Conservation (phyloP, 2,329 filamentous ascomycete species). For the Paraphaeosphaeria minitans region DNA sequence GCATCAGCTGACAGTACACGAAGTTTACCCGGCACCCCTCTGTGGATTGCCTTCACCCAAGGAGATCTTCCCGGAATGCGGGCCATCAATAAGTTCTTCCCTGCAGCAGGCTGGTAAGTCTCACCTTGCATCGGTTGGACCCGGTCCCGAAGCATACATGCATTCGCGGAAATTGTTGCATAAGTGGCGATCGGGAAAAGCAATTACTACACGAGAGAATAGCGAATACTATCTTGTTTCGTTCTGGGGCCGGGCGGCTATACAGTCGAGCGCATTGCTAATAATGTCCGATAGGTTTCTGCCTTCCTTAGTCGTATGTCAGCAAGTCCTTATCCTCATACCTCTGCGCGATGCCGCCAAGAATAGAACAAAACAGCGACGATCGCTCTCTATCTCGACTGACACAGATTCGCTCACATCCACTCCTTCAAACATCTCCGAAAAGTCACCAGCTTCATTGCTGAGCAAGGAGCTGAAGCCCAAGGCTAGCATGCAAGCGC, state of each 20-base stretch:
- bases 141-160: background rate
- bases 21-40: conserved; percentile 44
- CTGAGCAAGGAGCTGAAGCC: conserved; percentile 37
- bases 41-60: conserved; percentile 47
- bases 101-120: conserved; percentile 44
- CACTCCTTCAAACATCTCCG: conserved; percentile 24
- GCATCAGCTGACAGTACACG: conserved; percentile 23
- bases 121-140: conserved; percentile 3
- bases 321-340: conserved; percentile 45
- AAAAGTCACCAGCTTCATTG: conserved; percentile 30
- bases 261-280: conserved; percentile 11
- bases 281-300: conserved; percentile 35
- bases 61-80: conserved; percentile 27
- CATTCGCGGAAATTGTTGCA: conserved; percentile 1
- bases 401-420: conserved; percentile 37
- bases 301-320: conserved; percentile 43
- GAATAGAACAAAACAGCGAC: conserved; percentile 20
- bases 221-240: background rate
- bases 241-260: background rate
- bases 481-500: conserved; percentile 44
- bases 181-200: background rate
- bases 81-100: conserved; percentile 38
- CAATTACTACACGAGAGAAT: background rate
- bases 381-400: conserved; percentile 25
- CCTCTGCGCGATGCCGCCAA: conserved; percentile 39